Percentiles rank a stretch among this genome's conserved stretches.
These are phyloP conservation scores for Musa troglodytarum DNA, from an alignment of 176 grass and related monocot genomes.

Conservation along the genomic window DNA sequence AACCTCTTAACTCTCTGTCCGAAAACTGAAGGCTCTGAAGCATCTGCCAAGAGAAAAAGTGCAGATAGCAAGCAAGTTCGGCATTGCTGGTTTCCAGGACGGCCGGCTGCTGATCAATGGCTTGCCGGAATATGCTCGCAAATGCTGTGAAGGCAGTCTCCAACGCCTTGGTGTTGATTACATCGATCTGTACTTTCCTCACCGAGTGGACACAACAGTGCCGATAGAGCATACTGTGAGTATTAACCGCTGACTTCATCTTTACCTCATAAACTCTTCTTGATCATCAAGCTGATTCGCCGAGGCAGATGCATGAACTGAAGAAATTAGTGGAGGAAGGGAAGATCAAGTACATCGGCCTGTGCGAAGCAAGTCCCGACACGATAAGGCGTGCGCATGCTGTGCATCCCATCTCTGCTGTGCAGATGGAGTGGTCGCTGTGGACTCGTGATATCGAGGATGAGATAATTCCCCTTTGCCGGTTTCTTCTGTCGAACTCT, in stretches of 20 bases:
- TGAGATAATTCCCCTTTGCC: slow-evolving; percentile 73
- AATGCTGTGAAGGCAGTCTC: slow-evolving; percentile 55
- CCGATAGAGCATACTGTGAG: slow-evolving; percentile 80
- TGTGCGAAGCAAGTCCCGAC: slow-evolving; percentile 60
- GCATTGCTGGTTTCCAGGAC: slow-evolving; percentile 35
- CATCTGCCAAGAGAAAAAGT: slow-evolving; percentile 57
- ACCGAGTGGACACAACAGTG: slow-evolving; percentile 60
- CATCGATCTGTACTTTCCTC: slow-evolving; percentile 80
- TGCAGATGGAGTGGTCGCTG: slow-evolving; percentile 74
- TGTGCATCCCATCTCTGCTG: slow-evolving; percentile 64
- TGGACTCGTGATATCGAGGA: slow-evolving; percentile 81
- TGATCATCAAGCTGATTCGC: background rate
- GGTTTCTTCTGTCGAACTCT: slow-evolving; percentile 23
- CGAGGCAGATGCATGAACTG: slow-evolving; percentile 48
- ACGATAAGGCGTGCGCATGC: slow-evolving; percentile 61
- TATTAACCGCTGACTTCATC: background rate
- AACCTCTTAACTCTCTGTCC: no score
- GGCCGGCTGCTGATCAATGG: slow-evolving; percentile 50
- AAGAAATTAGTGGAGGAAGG: slow-evolving; percentile 77
- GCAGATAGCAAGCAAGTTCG: slow-evolving; percentile 67
- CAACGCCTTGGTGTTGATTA: slow-evolving; percentile 52
- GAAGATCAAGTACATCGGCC: slow-evolving; percentile 64
- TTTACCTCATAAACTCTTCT: background rate
- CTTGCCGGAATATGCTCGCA: slow-evolving; percentile 45
- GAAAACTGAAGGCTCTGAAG: slow-evolving; percentile 42